A percentile compares a stretch with the other conserved stretches of the same genome.
Conservation (phyloP, 345 rosid genomes). For the Eucalyptus marginata region DNA sequence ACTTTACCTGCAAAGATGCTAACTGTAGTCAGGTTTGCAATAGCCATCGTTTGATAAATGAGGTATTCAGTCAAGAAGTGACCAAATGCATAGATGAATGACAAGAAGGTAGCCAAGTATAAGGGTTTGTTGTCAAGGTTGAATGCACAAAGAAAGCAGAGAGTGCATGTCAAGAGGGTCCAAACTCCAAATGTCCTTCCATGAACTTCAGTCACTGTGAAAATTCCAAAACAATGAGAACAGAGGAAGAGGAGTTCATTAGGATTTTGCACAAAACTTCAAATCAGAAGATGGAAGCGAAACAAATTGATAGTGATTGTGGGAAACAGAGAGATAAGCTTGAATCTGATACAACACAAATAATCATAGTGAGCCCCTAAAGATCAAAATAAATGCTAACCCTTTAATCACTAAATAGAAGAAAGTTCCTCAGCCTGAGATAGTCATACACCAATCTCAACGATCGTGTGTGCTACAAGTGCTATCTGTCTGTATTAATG, state of each 20-base stretch:
- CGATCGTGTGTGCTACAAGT: not conserved
- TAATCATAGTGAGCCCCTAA: not conserved
- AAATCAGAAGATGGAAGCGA: not conserved
- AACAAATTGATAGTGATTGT: not conserved
- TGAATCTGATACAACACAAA: not conserved
- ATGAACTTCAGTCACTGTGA: slow-evolving; percentile 90
- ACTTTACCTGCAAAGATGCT: slow-evolving; percentile 70
- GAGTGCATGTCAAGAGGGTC: slow-evolving; percentile 93
- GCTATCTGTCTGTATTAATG: not conserved
- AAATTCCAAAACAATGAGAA: not conserved
- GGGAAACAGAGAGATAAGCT: not conserved
- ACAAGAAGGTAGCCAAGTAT: slow-evolving; percentile 71
- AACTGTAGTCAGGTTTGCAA: slow-evolving; percentile 64
- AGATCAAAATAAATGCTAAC: not conserved
- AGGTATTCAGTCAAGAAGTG: slow-evolving; percentile 82
- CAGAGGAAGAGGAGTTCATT: not conserved
- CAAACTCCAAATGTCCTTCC: slow-evolving; percentile 96
- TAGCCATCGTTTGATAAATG: slow-evolving; percentile 68
- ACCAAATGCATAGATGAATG: slow-evolving; percentile 77
- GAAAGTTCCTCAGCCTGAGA: not conserved
- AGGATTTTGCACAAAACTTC: not conserved
- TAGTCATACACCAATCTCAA: not conserved
- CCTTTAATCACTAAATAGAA: not conserved
- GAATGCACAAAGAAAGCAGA: slow-evolving; percentile 88
- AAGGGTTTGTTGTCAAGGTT: slow-evolving; percentile 75